Evolutionary conservation across 306 rosid genomes (phyloP).

Genomic region (Purshia tridentata): DNA sequence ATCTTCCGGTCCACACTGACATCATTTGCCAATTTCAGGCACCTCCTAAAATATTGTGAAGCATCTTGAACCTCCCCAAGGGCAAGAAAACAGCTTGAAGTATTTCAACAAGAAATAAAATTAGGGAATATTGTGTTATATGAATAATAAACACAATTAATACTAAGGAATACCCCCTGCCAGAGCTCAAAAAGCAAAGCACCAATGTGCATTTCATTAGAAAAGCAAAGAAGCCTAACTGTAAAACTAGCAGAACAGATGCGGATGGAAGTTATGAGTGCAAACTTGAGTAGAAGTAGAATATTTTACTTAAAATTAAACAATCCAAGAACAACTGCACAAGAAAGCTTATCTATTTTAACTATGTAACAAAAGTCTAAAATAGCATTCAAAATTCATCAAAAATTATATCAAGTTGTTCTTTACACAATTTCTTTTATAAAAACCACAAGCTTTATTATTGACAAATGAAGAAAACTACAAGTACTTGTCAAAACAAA

Average conservation of each 20-base stretch:
- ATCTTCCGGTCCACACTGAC: conserved; percentile 78
- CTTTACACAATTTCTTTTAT: not conserved
- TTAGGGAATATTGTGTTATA: conserved; percentile 27
- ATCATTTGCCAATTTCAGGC: conserved; percentile 75
- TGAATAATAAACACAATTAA: not conserved
- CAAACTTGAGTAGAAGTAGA: not conserved
- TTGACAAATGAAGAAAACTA: not conserved
- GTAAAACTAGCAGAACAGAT: not conserved
- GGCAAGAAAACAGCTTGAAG: conserved; percentile 74
- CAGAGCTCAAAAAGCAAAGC: conserved; percentile 2
- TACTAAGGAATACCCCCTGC: not conserved
- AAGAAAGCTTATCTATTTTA: not conserved
- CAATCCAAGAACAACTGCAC: not conserved
- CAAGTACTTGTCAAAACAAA: not conserved
- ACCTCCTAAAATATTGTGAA: conserved; percentile 62
- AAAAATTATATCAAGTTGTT: not conserved
- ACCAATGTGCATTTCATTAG: not conserved
- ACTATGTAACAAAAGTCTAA: conserved; percentile 1
- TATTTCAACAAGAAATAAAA: conserved; percentile 16
- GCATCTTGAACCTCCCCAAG: conserved; percentile 90
- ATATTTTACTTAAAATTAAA: not conserved
- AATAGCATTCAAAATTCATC: not conserved
- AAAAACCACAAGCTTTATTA: not conserved
- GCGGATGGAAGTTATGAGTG: not conserved
- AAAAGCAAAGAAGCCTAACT: not conserved